Percentiles rank a stretch among this genome's conserved stretches.
Conservation (phyloP, 768 basidiomycete genomes). For the Collybia sordida region DNA sequence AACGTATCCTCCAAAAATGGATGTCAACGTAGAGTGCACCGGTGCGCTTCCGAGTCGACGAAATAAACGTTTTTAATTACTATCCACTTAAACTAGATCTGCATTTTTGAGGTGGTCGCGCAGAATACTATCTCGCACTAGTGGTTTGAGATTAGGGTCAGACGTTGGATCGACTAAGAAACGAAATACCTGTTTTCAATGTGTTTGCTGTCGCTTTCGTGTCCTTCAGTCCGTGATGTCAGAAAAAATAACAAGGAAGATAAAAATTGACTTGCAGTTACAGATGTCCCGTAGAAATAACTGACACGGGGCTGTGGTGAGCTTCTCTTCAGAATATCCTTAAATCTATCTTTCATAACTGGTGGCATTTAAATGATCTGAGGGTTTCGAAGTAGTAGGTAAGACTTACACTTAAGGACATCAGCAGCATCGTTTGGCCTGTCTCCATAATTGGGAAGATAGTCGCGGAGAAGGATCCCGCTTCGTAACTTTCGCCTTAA, state of each 20-base stretch:
- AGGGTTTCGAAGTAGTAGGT: neutral
- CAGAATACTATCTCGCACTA: constrained; percentile 56
- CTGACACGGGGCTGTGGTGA: constrained; percentile 50
- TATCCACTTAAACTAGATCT: constrained; percentile 23
- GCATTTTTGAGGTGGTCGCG: constrained; percentile 49
- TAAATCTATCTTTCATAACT: constrained; percentile 44
- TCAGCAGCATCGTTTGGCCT: constrained; percentile 54
- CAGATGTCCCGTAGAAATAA: constrained; percentile 61
- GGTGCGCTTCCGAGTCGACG: too few relatives aligned
- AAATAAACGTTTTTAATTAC: too few relatives aligned
- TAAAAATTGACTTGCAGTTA: constrained; percentile 40
- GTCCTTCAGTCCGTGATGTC: too few relatives aligned
- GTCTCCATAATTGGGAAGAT: constrained; percentile 62
- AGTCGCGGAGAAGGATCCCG: constrained; percentile 49
- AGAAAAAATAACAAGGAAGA: too few relatives aligned
- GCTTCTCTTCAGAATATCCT: constrained; percentile 48
- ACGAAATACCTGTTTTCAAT: constrained; percentile 41
- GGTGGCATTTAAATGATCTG: too few relatives aligned
- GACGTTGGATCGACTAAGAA: neutral
- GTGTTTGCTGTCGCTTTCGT: constrained; percentile 55
- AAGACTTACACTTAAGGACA: constrained; percentile 55
- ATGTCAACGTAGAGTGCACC: too few relatives aligned
- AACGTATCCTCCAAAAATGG: too few relatives aligned
- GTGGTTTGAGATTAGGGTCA: neutral
- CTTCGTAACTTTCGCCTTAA: constrained; percentile 47